Evolutionary conservation across 179 eudicot species (phyloP).

Genomic region (Actinidia arguta): DNA sequence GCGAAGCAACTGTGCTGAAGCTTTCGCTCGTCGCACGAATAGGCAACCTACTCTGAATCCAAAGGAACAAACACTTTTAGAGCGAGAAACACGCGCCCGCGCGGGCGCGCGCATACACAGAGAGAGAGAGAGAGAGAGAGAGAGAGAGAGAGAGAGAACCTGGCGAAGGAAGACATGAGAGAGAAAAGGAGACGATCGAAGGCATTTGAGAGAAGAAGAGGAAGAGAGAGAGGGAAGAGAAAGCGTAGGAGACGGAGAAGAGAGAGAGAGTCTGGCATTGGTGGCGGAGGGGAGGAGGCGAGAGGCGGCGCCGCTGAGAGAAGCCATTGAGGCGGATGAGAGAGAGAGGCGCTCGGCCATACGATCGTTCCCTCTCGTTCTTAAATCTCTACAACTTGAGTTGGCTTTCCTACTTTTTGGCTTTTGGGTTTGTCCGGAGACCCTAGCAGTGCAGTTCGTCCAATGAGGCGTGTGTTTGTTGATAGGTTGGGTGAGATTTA

Average conservation of each 20-base stretch:
- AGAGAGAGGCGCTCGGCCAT: slow-evolving; percentile 9
- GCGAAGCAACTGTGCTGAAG: slow-evolving; percentile 39
- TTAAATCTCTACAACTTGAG: too few species aligned
- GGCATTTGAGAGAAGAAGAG: slow-evolving; percentile 45
- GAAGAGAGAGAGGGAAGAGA: slow-evolving; percentile 22
- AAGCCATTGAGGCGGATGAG: slow-evolving; percentile 32
- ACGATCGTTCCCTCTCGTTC: not conserved
- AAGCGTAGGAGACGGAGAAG: slow-evolving; percentile 19
- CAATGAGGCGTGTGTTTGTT: too few species aligned
- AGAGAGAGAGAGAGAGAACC: slow-evolving; percentile 40
- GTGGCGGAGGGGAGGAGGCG: slow-evolving; percentile 43
- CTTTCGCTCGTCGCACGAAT: slow-evolving; percentile 33
- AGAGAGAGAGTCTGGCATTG: slow-evolving; percentile 33
- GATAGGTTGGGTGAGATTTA: too few species aligned
- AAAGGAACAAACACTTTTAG: not conserved
- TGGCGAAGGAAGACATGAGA: slow-evolving; percentile 43
- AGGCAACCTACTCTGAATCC: slow-evolving; percentile 33
- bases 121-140: slow-evolving; percentile 5
- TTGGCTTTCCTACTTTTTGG: too few species aligned
- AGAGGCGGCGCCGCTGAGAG: slow-evolving; percentile 47
- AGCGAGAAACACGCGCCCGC: not conserved
- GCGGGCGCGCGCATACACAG: not conserved
- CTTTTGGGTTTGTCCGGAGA: too few species aligned
- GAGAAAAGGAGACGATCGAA: slow-evolving; percentile 48
- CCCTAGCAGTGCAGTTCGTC: too few species aligned